Percentiles rank a stretch among this genome's conserved stretches.
Evolutionary conservation across 176 grass and related monocot species (phyloP).

Genomic region (Bothriochloa decipiens): DNA sequence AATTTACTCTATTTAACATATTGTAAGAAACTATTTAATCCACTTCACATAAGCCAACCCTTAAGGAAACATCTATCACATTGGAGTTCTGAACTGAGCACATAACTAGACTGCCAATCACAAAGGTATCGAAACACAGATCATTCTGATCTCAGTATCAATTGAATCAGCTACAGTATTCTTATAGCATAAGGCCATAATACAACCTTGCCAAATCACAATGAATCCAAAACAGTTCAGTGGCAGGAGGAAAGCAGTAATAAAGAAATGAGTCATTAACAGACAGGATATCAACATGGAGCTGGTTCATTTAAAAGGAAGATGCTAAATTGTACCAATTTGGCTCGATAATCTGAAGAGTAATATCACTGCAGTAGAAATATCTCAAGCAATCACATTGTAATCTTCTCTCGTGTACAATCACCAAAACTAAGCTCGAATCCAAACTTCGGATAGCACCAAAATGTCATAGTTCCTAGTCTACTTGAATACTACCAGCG

Average conservation of each 20-base stretch:
- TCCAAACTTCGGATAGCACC: constrained; percentile 6
- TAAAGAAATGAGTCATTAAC: neutral
- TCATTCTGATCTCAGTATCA: neutral
- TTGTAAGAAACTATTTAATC: neutral
- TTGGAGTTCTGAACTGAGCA: neutral
- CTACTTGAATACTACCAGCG: neutral
- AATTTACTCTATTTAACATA: neutral
- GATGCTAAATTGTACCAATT: neutral
- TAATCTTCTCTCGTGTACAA: neutral
- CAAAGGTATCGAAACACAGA: neutral
- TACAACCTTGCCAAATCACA: constrained; percentile 26
- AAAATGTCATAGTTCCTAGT: constrained; percentile 5
- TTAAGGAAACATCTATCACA: neutral
- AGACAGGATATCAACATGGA: neutral
- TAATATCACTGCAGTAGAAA: neutral
- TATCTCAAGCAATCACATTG: constrained; percentile 5
- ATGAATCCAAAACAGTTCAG: neutral
- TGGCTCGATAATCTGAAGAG: neutral
- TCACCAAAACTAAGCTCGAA: neutral
- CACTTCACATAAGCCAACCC: neutral
- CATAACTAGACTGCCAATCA: neutral
- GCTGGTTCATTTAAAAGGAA: constrained; percentile 10
- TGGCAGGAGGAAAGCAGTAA: neutral
- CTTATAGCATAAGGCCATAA: neutral
- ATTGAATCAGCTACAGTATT: neutral